Evolutionary conservation across 2,329 filamentous ascomycete genomes (phyloP), one percentile per base, ranked within the genome.

Genomic region (Sporothrix mexicana): DNA sequence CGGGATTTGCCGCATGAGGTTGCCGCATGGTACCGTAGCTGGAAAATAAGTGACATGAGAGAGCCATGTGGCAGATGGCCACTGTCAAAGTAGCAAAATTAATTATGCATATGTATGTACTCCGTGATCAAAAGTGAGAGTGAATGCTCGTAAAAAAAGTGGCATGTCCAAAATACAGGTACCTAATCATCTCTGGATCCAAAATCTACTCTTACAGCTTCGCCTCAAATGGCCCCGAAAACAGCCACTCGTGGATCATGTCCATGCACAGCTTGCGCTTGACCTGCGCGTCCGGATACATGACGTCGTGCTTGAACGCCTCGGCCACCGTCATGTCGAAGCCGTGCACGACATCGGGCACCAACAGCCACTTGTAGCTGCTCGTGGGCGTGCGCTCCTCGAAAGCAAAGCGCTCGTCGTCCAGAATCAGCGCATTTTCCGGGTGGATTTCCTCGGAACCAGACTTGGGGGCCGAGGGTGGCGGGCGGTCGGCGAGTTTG

Each of bases 281-380:
- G 70, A 75, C 72, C 73, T 75, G 76, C 17, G 74, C 67, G 61
- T 82, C 80, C 72, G 77, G 78, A 3, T 78, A 67, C 6, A 78
- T 75, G 13, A 78, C 76, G 0, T 77, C 78, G 23, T 79, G 75
- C 57, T 77, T 72, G 20, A 57, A 72, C 1, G 69, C 57, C 10
- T 74, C 70, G 7, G 79, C 75, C 5, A 80, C 15, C n/a, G 76
- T 76, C 61, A 79, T 74, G 72, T 84, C 83, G 71, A 84, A 84
- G 1, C 79, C 83, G 70, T 84, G 82, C 15, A 83, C 43, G 55
- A 79, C 79, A 72, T 84, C 83, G 5, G 83, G 83, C 17, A 85
- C 80, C 3, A 84, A 77, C 74, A 84, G 72, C 82, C 82, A 84
- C 69, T 79, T 79, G 36, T 83, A 79, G 67, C 79, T 80, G 41